Evolutionary conservation across 257 asterid species (phyloP).

Genomic region (Haberlea rhodopensis): DNA sequence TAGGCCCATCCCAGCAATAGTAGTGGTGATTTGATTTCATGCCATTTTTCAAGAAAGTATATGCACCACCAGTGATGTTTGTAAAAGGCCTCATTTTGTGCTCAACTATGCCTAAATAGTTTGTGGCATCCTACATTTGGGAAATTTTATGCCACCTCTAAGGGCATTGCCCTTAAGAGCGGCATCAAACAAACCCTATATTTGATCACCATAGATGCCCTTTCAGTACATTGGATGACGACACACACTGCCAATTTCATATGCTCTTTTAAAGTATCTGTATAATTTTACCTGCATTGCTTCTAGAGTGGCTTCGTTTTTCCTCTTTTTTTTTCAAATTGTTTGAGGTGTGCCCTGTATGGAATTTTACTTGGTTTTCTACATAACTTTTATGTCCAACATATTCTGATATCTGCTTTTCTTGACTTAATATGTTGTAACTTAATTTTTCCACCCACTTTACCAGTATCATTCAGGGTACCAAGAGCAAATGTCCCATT

Average conservation of each 20-base stretch:
- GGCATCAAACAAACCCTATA: too few relatives aligned
- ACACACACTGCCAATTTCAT: too few relatives aligned
- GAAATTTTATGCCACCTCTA: too few relatives aligned
- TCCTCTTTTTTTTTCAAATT: slow-evolving; percentile 8
- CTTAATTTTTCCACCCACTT: slow-evolving; percentile 28
- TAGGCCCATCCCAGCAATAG: too few relatives aligned
- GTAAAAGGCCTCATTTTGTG: background rate
- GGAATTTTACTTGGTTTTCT: slow-evolving; percentile 2
- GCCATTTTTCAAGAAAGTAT: background rate
- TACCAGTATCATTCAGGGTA: slow-evolving; percentile 93
- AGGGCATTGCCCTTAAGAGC: too few relatives aligned
- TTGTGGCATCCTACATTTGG: background rate
- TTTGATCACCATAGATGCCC: too few relatives aligned
- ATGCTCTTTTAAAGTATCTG: too few relatives aligned
- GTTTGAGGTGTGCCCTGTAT: background rate
- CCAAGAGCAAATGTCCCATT: slow-evolving; percentile 89
- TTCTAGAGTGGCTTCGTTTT: background rate
- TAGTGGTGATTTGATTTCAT: background rate
- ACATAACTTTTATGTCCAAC: background rate
- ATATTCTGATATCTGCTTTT: background rate
- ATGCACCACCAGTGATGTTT: background rate
- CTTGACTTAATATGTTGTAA: slow-evolving; percentile 12
- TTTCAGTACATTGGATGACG: too few relatives aligned
- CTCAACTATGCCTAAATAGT: background rate
- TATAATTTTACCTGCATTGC: too few relatives aligned